These are phyloP conservation scores for Apiotrichum veenhuisii DNA, from an alignment of 1,284 basidiomycete genomes.

Conservation along the genomic window DNA sequence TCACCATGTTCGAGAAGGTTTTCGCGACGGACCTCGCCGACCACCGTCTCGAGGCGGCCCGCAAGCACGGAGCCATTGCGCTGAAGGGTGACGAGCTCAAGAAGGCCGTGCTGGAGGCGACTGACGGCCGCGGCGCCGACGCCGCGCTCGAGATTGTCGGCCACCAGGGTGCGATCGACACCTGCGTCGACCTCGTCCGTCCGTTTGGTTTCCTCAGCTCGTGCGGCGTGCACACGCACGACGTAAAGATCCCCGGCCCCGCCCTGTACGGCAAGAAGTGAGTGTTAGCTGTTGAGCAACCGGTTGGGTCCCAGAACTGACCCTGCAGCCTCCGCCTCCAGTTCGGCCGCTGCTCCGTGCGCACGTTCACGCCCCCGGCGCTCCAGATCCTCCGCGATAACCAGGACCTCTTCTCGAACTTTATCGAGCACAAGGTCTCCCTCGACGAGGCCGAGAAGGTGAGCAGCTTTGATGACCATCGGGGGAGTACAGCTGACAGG, in stretches of 20 bases:
- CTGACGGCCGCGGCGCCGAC: conserved; percentile 51
- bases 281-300: background rate
- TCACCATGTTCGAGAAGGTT: conserved; percentile 43
- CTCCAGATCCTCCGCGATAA: conserved; percentile 59
- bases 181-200: conserved; percentile 71
- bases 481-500: background rate
- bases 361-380: conserved; percentile 69
- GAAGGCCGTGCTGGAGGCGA: conserved; percentile 33
- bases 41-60: conserved; percentile 28
- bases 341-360: conserved; percentile 77
- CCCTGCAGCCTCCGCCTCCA: conserved; percentile 27
- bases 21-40: conserved; percentile 38
- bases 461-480: conserved; percentile 18
- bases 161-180: conserved; percentile 62
- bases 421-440: conserved; percentile 43
- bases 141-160: conserved; percentile 67
- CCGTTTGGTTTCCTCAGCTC: conserved; percentile 75
- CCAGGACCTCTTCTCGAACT: conserved; percentile 39
- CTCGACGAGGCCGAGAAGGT: conserved; percentile 38
- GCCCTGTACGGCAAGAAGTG: conserved; percentile 73
- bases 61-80: conserved; percentile 47
- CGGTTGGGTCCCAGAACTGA: background rate
- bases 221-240: conserved; percentile 61
- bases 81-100: conserved; percentile 30
- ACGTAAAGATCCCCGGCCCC: conserved; percentile 43